Conservation (phyloP, 2,329 filamentous ascomycete species). For the Periglandula ipomoeae region DNA sequence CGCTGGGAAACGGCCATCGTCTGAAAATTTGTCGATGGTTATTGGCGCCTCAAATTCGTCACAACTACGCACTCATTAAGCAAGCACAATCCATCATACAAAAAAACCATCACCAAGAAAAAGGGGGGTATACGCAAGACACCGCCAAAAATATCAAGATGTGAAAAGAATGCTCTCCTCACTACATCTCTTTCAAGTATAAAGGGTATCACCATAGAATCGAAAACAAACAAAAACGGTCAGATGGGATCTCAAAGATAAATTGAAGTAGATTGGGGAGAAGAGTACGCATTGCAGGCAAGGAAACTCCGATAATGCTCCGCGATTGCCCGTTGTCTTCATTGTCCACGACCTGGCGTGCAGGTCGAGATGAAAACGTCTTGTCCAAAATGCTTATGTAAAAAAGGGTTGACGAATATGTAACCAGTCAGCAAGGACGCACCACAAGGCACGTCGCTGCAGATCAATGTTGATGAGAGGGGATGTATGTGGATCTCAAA, state of each 20-base stretch:
- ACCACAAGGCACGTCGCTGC: constrained; percentile 9
- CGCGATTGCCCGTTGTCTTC: not conserved
- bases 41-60: too few species aligned
- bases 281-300: not conserved
- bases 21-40: too few species aligned
- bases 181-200: not conserved
- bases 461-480: constrained; percentile 6
- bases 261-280: constrained; percentile 6
- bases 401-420: constrained; percentile 10
- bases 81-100: too few species aligned
- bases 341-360: not conserved
- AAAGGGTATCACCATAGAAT: constrained; percentile 27
- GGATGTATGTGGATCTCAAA: constrained; percentile 16
- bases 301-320: not conserved
- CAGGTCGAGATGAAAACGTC: constrained; percentile 14
- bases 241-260: constrained; percentile 10
- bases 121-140: not conserved
- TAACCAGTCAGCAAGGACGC: constrained; percentile 16
- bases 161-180: not conserved
- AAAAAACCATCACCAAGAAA: not conserved
- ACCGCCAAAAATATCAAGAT: not conserved
- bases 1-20: too few species aligned
- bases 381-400: constrained; percentile 11
- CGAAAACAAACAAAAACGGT: constrained; percentile 16
- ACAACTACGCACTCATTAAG: too few species aligned